A percentile compares a stretch with the other conserved stretches of the same genome.
These are phyloP conservation scores for Fusarium mundagurra DNA, from an alignment of 2,329 filamentous ascomycete genomes.

Conservation along the genomic window DNA sequence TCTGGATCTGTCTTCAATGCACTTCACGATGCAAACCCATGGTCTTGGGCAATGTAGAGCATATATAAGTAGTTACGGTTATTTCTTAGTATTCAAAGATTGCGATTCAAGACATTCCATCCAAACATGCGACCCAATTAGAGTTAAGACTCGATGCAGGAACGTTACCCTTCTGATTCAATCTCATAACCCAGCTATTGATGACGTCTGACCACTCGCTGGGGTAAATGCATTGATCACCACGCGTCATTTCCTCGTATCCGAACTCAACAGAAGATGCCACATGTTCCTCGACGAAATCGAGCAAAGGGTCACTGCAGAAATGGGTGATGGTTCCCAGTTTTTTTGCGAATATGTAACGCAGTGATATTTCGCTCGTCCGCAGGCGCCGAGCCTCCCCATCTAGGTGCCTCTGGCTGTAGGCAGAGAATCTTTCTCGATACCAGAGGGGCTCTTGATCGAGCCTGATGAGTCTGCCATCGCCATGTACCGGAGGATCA, in stretches of 20 bases:
- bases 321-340: background rate
- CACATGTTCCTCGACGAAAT: background rate
- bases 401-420: background rate
- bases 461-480: background rate
- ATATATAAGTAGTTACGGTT: background rate
- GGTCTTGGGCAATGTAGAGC: conserved; percentile 6
- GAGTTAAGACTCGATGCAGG: background rate
- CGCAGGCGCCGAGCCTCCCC: background rate
- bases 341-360: background rate
- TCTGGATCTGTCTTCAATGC: conserved; percentile 4
- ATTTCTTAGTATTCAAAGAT: background rate
- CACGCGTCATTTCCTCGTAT: background rate
- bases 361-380: background rate
- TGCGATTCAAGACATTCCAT: background rate
- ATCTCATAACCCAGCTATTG: background rate
- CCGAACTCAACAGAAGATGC: background rate
- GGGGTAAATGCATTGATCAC: background rate
- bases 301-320: background rate
- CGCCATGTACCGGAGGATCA: background rate
- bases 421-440: background rate
- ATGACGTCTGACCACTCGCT: background rate
- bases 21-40: conserved; percentile 3
- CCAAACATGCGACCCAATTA: background rate
- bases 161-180: background rate
- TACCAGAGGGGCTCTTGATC: background rate